These are phyloP conservation scores for Sugiyamaella smithiae DNA, from an alignment of 805 yeast species.

Conservation along the genomic window DNA sequence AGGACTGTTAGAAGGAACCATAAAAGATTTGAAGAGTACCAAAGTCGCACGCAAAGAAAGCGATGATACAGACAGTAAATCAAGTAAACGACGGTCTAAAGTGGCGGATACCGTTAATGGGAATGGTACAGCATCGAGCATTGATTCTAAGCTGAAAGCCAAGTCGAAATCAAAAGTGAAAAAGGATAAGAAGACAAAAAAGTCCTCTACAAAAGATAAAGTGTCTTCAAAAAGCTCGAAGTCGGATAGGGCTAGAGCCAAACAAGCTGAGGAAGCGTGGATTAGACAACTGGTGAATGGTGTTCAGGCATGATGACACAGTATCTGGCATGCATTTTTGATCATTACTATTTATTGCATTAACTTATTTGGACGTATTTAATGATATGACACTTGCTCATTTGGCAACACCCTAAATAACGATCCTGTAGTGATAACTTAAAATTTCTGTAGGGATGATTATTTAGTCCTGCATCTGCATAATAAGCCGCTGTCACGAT, in stretches of 20 bases:
- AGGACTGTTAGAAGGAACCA: conserved; percentile 66
- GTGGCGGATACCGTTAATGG: no score
- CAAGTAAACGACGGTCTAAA: no score
- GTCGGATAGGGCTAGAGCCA: not conserved
- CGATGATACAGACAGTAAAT: conserved; percentile 29
- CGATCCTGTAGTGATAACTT: no score
- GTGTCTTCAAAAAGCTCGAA: not conserved
- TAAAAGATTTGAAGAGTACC: conserved; percentile 27
- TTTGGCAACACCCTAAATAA: no score
- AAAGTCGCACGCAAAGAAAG: conserved; percentile 29
- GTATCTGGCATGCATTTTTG: no score
- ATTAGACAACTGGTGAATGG: not conserved
- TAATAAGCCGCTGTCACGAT: no score
- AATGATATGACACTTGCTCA: no score
- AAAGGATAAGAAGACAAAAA: not conserved
- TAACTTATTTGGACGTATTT: no score
- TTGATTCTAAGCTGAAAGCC: conserved; percentile 26
- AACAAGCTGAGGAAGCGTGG: not conserved
- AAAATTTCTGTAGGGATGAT: no score
- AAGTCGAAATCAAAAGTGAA: conserved; percentile 28
- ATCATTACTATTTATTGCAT: no score
- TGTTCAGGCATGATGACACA: not conserved
- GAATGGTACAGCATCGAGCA: no score
- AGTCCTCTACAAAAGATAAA: not conserved
- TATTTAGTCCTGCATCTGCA: no score